A percentile compares a stretch with the other conserved stretches of the same genome.
phyloP scores from a whole-genome alignment of 371 early-diverging fungal genomes.

The Mucor circinelloides region DNA sequence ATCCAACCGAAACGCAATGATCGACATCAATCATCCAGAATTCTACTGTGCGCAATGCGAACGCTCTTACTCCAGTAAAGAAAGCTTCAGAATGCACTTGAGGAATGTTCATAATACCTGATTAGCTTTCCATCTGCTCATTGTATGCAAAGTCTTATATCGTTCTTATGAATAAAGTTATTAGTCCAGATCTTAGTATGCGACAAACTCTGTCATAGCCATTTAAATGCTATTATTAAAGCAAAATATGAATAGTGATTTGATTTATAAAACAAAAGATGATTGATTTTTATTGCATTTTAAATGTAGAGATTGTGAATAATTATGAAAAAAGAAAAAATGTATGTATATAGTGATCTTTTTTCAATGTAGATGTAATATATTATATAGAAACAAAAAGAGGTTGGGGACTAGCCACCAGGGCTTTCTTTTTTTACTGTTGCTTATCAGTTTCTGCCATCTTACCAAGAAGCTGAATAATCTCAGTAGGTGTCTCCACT shows the following conservation, averaged over 20 bases:
- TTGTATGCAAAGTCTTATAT: too few species aligned
- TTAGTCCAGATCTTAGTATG: too few species aligned
- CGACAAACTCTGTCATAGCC: too few species aligned
- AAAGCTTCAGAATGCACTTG: too few species aligned
- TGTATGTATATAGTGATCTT: neutral
- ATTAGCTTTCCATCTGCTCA: too few species aligned
- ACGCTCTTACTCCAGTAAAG: too few species aligned
- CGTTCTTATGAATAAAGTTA: too few species aligned
- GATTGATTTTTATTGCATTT: neutral
- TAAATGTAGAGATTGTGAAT: neutral
- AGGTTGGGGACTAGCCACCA: neutral
- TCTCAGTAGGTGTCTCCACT: conserved; percentile 52
- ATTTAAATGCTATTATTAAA: too few species aligned
- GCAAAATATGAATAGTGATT: neutral
- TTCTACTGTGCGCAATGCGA: too few species aligned
- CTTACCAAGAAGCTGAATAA: conserved; percentile 35
- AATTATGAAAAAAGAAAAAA: neutral
- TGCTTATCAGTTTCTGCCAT: neutral
- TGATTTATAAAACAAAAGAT: neutral
- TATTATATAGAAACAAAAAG: neutral
- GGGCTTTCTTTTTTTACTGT: neutral
- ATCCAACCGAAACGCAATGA: too few species aligned
- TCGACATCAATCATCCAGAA: too few species aligned
- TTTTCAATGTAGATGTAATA: neutral
- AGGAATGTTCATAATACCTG: too few species aligned